A percentile compares a stretch with the other conserved stretches of the same genome.
Evolutionary conservation across 2,329 filamentous ascomycete species (phyloP).

Genomic region (Hansfordia pulvinata): DNA sequence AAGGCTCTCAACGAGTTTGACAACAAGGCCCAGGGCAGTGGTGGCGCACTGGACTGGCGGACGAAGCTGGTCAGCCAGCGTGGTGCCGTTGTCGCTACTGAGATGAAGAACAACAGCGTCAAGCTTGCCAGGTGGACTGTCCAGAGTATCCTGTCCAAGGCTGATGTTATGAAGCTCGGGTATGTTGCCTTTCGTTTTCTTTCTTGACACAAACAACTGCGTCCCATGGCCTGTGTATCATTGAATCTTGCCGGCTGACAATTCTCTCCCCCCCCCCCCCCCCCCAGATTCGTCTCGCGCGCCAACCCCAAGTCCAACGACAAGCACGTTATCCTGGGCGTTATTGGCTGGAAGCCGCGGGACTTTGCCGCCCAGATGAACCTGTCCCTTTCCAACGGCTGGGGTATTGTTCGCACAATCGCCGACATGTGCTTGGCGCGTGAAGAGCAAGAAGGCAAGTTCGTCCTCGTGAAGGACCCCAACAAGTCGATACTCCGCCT

Average conservation of each 20-base stretch:
- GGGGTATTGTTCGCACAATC: constrained; percentile 97
- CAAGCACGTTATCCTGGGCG: constrained; percentile 88
- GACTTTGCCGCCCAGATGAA: constrained; percentile 99
- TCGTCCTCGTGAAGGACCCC: constrained; percentile 75
- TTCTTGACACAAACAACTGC: constrained; percentile 1
- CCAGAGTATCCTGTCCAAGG: constrained; percentile 90
- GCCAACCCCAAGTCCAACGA: constrained; percentile 84
- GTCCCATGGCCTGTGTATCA: constrained; percentile 1
- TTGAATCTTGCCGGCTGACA: constrained; percentile 10
- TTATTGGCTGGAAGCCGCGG: constrained; percentile 93
- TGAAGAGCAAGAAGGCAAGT: constrained; percentile 71
- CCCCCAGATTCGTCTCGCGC: constrained; percentile 87
- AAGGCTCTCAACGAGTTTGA: constrained; percentile 99
- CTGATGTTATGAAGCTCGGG: constrained; percentile 98
- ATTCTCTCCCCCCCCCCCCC: too few species aligned
- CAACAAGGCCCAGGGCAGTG: constrained; percentile 90
- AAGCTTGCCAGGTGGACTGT: constrained; percentile 97
- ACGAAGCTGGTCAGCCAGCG: constrained; percentile 88
- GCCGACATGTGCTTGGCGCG: constrained; percentile 81
- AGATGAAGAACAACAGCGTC: constrained; percentile 99
- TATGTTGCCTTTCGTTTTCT: constrained; percentile 28
- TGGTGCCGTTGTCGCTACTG: constrained; percentile 92
- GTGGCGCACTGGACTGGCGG: constrained; percentile 92
- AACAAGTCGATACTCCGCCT: constrained; percentile 92
- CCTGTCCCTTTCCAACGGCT: constrained; percentile 88